Base-by-base conservation (phyloP, 2,329 filamentous ascomycete species). In the Monosporascus sp. region DNA sequence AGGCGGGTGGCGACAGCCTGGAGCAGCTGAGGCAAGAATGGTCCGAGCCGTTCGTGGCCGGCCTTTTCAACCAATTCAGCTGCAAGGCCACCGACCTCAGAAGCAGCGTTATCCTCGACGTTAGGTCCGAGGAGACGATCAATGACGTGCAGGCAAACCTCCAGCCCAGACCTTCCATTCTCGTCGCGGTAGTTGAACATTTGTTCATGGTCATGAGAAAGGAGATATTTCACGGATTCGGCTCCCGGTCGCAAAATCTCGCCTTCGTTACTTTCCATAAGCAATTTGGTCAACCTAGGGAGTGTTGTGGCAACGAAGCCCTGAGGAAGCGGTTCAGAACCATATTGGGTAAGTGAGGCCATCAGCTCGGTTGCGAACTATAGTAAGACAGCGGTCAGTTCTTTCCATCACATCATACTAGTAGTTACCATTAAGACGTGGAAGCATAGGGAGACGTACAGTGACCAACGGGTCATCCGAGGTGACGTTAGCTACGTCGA, bases 1-100 rank as follows among this genome's bases (percentile, higher is more conserved):
- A 99, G 79, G 54, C 94, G 85, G 49, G 86, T 85, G 3, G 94
- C 94, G 17, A 99, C 93, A 19, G 93, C 94, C 63, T 87, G 86
- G 4, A 99, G 80, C 22, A 99, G 84, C 69, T 96, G 90, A 41
- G 89, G 86, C 26, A 99, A 79, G 68, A 91, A 97, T 11, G 92
- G 92, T 0, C 94, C 94, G 11, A 99, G 84, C 52, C 89, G 85
- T 67, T 96, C 92, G 38, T 91, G 86, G 11, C 94, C 94, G 50
- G 93, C 94, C 72, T 94, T 96, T 72, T 97, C 93, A 1, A 99
- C 94, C 27, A 99, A 78, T 71, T 96, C 92, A 2, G 93, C 93
- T 5, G 94, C 94, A 59, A 99, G 82, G 17, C 91, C 91, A 61
- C 94, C 94, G 44, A 99, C 92, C 73, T 99, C 93, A n/a, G 91